phyloP scores from a whole-genome alignment of 257 asterid species.

The Lavandula angustifolia region DNA sequence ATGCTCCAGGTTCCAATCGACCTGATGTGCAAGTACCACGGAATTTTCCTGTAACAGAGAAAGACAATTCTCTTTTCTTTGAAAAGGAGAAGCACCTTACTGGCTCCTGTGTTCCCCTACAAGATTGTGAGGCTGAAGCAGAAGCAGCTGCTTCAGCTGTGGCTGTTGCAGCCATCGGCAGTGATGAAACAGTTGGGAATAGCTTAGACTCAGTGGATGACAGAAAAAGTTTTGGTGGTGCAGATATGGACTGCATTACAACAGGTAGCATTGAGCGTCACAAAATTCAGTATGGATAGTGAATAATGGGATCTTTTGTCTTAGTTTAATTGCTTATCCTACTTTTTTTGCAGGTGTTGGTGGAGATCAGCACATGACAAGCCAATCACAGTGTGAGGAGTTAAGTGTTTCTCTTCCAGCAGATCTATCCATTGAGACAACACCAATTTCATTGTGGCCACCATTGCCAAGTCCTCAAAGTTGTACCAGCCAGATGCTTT shows the following conservation, averaged over 20 bases:
- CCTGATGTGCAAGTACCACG: conserved; percentile 65
- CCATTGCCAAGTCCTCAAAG: conserved; percentile 81
- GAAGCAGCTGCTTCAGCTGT: conserved; percentile 97
- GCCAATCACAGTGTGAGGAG: conserved; percentile 73
- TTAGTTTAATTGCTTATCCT: conserved; percentile 20
- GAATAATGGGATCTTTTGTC: conserved; percentile 13
- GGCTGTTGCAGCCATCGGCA: conserved; percentile 89
- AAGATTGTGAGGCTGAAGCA: conserved; percentile 84
- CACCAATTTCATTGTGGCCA: conserved; percentile 91
- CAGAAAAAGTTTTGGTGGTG: conserved; percentile 47
- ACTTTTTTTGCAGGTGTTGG: conserved; percentile 43
- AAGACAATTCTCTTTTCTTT: conserved; percentile 55
- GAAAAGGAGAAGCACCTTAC: conserved; percentile 60
- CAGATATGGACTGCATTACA: conserved; percentile 46
- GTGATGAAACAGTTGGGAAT: conserved; percentile 64
- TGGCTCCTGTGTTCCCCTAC: conserved; percentile 56
- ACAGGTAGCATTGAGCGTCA: conserved; percentile 42
- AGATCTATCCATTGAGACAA: conserved; percentile 89
- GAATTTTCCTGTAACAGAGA: conserved; percentile 55
- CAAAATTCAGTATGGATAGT: conserved; percentile 20
- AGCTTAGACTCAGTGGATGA: conserved; percentile 52
- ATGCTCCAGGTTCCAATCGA: conserved; percentile 83
- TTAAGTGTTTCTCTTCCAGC: conserved; percentile 93
- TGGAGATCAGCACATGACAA: conserved; percentile 56
- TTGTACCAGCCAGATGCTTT: conserved; percentile 69